Evolutionary conservation across 1,139 yeast species (phyloP), one percentile per base, ranked within the genome.

Genomic region (Diutina mesorugosa): DNA sequence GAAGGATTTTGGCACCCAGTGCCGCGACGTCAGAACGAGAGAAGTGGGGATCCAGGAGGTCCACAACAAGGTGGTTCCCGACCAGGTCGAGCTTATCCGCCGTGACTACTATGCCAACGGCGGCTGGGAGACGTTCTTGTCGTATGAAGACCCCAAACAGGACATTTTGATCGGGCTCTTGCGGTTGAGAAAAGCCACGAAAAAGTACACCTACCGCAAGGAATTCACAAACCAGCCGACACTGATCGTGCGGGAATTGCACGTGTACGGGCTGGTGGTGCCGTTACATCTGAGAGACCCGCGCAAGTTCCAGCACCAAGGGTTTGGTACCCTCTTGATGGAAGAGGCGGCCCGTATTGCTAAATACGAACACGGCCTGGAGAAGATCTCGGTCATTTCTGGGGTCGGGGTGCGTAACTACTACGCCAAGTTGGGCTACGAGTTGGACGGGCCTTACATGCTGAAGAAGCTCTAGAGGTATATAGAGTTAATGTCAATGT

Each of bases 11-110:
- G 99, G 99, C 59, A 90, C 97, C 1, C 79, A 88, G 47, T 93
- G 99, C 71, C 80, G 99, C 64, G 99, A 93, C 68, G 96, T 93
- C n/a, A 84, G 99, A 69, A 90, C 99, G 0, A 82, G 99, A 71
- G 99, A 93, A 72, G 99, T 95, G 38, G 99, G 99, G 60, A 93
- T 93, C 59, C 98, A 93, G 71, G 99, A 93, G 68, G 98, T 93
- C 4, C 99, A 93, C 69, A 96, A 91, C 69, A 91, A 91, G 69
- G 96, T 95, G 35, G 88, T 88, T 51, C 99, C 99, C 0, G 98
- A 95, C 67, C 98, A 93, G 69, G 97, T 93, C 18, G 99, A 93
- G 71, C 74, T 93, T 57, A 89, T 93, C 58, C 83, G 99, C 67
- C 83, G 99, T 66, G 99, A 93, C 68, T 93, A 93, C 71, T 86